Base-by-base conservation (phyloP, 2,329 filamentous ascomycete species). In the Botrytis squamosa region DNA sequence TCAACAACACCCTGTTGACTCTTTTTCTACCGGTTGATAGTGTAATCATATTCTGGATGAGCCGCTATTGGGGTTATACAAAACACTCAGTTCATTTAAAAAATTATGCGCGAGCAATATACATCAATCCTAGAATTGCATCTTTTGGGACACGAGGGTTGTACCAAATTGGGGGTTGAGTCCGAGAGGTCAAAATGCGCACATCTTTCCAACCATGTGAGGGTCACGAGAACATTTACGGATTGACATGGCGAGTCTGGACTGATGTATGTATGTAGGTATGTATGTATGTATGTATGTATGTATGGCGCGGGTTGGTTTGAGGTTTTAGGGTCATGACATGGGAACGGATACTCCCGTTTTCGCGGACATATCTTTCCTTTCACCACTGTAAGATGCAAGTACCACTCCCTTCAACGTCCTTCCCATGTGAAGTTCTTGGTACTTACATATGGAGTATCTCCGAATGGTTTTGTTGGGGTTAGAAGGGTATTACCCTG, bases 101-200 rank as follows among this genome's bases (percentile, higher is more conserved):
- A 60, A 49, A 62, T 69, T 42, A 73, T 73, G 71, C 71, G 44
- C 64, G 72, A 74, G 46, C 46, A 71, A 73, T 73, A 63, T 73
- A 73, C 38, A 64, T 73, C 59, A 77, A 75, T 78, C 77, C 73
- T 74, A 68, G 74, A 71, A 77, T 74, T 75, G 72, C 73, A 77
- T 77, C 69, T 66, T 77, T 76, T 77, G 76, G 77, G 76, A 79
- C 76, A 78, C 75, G 76, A 79, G 74, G 52, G 77, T 79, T 73
- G 75, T 75, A 79, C 78, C 36, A 64, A 72, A 73, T 77, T 66
- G 65, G 76, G 74, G 55, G 40, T 65, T 69, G 52, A 73, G 71
- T 73, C 71, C 71, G 71, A 70, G 38, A 73, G 65, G 71, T 70
- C 63, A 46, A 69, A 52, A 66, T 66, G 49, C 44, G 68, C 74